Evolutionary conservation across 768 basidiomycete species (phyloP).

Genomic region (Russula sp.): DNA sequence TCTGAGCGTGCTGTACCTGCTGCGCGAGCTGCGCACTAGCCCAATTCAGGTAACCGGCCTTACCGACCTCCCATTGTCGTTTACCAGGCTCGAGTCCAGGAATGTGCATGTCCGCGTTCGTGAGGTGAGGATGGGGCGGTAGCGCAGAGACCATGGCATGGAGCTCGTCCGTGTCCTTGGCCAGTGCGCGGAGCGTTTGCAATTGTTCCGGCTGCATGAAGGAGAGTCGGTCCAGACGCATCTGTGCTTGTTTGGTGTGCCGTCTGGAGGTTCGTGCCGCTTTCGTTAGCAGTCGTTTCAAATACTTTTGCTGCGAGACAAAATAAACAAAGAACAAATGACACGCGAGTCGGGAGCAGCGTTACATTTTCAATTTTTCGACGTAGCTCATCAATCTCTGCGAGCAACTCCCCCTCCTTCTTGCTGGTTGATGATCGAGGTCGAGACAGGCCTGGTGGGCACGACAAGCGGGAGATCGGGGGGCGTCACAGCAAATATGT

Average conservation of each 20-base stretch:
- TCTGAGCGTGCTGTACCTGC: slow-evolving; percentile 31
- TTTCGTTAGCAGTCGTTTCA: background rate
- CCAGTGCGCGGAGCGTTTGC: slow-evolving; percentile 41
- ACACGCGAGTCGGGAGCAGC: slow-evolving; percentile 33
- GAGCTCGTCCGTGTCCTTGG: slow-evolving; percentile 45
- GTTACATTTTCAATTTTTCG: slow-evolving; percentile 64
- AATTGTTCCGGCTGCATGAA: slow-evolving; percentile 46
- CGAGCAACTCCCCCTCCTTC: slow-evolving; percentile 50
- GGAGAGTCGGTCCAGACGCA: slow-evolving; percentile 43
- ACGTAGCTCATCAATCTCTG: slow-evolving; percentile 66
- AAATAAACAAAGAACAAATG: background rate
- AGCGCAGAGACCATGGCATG: slow-evolving; percentile 50
- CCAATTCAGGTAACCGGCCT: slow-evolving; percentile 77
- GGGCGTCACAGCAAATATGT: slow-evolving; percentile 77
- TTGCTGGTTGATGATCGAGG: slow-evolving; percentile 53
- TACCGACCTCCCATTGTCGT: slow-evolving; percentile 73
- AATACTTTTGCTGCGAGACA: slow-evolving; percentile 46
- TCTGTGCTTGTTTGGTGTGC: slow-evolving; percentile 48
- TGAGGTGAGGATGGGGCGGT: slow-evolving; percentile 37
- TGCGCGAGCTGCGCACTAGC: slow-evolving; percentile 55
- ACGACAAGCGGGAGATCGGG: slow-evolving; percentile 66
- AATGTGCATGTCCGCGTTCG: slow-evolving; percentile 11
- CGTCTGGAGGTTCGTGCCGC: slow-evolving; percentile 26
- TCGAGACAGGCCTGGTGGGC: slow-evolving; percentile 72
- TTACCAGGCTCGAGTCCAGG: slow-evolving; percentile 56